A percentile compares a stretch with the other conserved stretches of the same genome.
These are phyloP conservation scores for Zangia roseola DNA, from an alignment of 768 basidiomycete species.

Conservation along the genomic window DNA sequence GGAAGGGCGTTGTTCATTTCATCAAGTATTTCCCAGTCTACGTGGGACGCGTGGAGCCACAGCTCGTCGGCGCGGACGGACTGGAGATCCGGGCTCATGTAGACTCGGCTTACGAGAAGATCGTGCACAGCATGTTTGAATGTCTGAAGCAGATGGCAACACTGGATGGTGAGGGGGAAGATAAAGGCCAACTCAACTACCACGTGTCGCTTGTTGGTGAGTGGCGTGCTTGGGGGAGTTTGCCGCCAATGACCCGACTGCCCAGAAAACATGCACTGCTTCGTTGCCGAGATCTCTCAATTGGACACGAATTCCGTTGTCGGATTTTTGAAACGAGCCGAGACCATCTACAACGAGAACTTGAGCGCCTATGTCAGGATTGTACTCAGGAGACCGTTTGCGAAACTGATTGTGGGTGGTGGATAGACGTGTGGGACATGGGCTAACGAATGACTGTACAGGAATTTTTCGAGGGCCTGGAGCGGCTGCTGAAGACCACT, in stretches of 20 bases:
- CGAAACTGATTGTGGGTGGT: slow-evolving; percentile 76
- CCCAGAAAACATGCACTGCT: slow-evolving; percentile 95
- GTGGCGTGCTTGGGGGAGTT: slow-evolving; percentile 23
- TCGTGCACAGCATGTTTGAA: slow-evolving; percentile 90
- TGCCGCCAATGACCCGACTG: slow-evolving; percentile 3
- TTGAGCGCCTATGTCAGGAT: slow-evolving; percentile 83
- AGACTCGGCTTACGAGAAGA: slow-evolving; percentile 82
- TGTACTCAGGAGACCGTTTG: slow-evolving; percentile 81
- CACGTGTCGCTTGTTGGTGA: slow-evolving; percentile 93
- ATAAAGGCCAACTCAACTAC: slow-evolving; percentile 95
- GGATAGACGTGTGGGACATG: not conserved
- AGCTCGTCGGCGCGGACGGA: slow-evolving; percentile 73
- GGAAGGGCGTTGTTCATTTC: slow-evolving; percentile 89
- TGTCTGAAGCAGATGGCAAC: slow-evolving; percentile 95
- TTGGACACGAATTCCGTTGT: slow-evolving; percentile 64
- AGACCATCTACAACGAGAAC: slow-evolving; percentile 88
- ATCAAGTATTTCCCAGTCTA: slow-evolving; percentile 92
- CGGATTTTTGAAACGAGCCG: slow-evolving; percentile 67
- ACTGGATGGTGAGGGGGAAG: slow-evolving; percentile 88
- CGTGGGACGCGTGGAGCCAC: slow-evolving; percentile 77
- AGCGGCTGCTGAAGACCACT: slow-evolving; percentile 80
- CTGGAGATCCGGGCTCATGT: slow-evolving; percentile 77
- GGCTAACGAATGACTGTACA: slow-evolving; percentile 31
- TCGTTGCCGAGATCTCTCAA: slow-evolving; percentile 77
- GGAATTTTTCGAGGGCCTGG: slow-evolving; percentile 95